phyloP scores from a whole-genome alignment of 2,329 filamentous ascomycete species.

The Penicillium verrucosum region DNA sequence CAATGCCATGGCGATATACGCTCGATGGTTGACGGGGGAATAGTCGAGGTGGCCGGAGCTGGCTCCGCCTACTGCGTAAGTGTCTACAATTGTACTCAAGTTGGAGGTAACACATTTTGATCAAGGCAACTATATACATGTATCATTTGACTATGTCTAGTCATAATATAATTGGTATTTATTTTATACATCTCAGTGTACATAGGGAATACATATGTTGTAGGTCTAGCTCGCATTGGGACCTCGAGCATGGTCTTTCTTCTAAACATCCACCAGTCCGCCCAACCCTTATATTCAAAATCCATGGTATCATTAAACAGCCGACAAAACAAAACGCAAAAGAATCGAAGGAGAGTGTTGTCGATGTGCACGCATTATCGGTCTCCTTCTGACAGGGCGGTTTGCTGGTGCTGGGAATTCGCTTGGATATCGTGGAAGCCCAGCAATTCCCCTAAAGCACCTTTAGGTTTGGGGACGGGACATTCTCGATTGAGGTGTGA shows the following conservation, averaged over 20 bases:
- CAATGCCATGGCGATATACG: conserved; percentile 31
- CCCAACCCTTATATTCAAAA: conserved; percentile 9
- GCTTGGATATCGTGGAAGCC: conserved; percentile 57
- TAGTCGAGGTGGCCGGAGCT: conserved; percentile 21
- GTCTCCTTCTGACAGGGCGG: conserved; percentile 15
- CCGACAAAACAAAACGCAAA: conserved; percentile 8
- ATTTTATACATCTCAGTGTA: conserved; percentile 21
- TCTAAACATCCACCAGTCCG: conserved; percentile 5
- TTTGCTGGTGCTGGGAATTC: conserved; percentile 17
- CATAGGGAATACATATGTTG: conserved; percentile 8
- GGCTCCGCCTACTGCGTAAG: conserved; percentile 1
- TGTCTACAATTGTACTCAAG: background rate
- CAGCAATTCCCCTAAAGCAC: conserved; percentile 70
- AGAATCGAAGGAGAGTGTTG: background rate
- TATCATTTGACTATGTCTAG: background rate
- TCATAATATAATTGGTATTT: background rate
- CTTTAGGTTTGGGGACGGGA: conserved; percentile 85
- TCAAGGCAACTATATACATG: background rate
- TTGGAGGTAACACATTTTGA: background rate
- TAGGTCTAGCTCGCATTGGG: conserved; percentile 6
- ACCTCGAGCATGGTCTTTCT: conserved; percentile 6
- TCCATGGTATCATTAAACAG: conserved; percentile 29
- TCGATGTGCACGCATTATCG: conserved; percentile 4
- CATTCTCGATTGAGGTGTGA: conserved; percentile 66
- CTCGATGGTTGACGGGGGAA: conserved; percentile 10